Base-by-base conservation (phyloP, 164 flowering plant species). In the Tetracentron sinense region DNA sequence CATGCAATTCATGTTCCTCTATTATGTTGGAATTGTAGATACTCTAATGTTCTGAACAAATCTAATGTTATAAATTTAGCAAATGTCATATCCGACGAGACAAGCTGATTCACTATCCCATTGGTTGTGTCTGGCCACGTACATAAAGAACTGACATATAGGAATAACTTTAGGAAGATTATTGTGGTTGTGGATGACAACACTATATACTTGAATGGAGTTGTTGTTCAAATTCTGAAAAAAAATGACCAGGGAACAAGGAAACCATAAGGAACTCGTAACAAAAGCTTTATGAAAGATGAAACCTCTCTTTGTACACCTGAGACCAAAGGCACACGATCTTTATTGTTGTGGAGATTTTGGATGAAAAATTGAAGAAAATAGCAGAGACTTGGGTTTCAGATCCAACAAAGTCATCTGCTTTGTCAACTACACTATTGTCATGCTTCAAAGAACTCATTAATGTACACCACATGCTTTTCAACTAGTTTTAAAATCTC, bases 101-200 rank as follows among this genome's bases (percentile, higher is more conserved):
- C 73, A 44, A 71, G 75, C 23, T 70, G 71, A 54, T 35, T 75
- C 29, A 47, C 52, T 4, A 75, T 85, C 53, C 91, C 91, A 16
- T 61, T 88, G 70, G 96, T 92, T 22, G 87, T 88, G 27, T 90
- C 87, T 67, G 98, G 96, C 28, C 98, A 92, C 77, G 90, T 92
- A 96, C 98, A 92, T 66, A 92, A 90, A 75, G 77, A 80, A 62
- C 76, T 92, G 49, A 83, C 89, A 54, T 54, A 73, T 73, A 69
- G 84, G 69, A 74, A 63, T 49, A 90, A 92, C 52, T 75, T 73
- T 53, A 77, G 93, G 33, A 86, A 83, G 72, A 89, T 89, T 90
- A 69, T 88, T 46, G 92, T 70, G 46, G 75, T 74, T 58, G 89
- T 82, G 23, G 64, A 73, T 16, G 89, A 86, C 64, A 65, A 72